Percentiles rank a stretch among this genome's conserved stretches.
These are phyloP conservation scores for Nothopassalora personata DNA, from an alignment of 2,329 filamentous ascomycete genomes.

Conservation along the genomic window DNA sequence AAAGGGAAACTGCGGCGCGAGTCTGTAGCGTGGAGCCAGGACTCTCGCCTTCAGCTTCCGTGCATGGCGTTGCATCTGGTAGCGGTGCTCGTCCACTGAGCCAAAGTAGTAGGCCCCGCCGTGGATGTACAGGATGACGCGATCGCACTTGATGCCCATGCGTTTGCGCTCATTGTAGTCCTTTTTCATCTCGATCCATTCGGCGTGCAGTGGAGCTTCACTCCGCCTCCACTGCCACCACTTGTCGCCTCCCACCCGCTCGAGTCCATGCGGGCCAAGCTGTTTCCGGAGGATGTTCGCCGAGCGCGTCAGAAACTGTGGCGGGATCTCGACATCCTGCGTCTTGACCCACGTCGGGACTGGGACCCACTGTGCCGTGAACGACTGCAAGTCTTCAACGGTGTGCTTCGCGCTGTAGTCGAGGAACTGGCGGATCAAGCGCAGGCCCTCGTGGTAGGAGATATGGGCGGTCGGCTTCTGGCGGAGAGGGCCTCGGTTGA, in stretches of 20 bases:
- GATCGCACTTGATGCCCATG: constrained; percentile 53
- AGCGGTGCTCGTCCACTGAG: constrained; percentile 93
- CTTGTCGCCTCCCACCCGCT: constrained; percentile 69
- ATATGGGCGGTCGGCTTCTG: constrained; percentile 84
- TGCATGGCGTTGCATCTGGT: constrained; percentile 94
- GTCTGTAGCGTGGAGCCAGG: constrained; percentile 76
- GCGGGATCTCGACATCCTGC: constrained; percentile 61
- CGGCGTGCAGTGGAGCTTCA: constrained; percentile 63
- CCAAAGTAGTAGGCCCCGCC: constrained; percentile 95
- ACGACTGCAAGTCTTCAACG: constrained; percentile 87
- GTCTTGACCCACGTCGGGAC: constrained; percentile 81
- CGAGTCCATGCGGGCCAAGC: constrained; percentile 70
- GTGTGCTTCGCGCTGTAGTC: constrained; percentile 80
- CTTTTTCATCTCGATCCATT: constrained; percentile 94
- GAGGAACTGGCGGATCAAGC: constrained; percentile 81
- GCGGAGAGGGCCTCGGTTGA: constrained; percentile 68
- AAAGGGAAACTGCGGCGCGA: constrained; percentile 92
- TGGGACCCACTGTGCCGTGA: constrained; percentile 88
- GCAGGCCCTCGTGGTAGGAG: constrained; percentile 88
- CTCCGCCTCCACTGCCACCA: constrained; percentile 88
- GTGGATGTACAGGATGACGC: constrained; percentile 90
- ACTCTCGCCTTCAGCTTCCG: constrained; percentile 87
- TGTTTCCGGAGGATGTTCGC: constrained; percentile 65
- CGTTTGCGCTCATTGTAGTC: constrained; percentile 67
- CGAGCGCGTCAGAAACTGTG: constrained; percentile 58